Conservation (phyloP, 2,329 filamentous ascomycete species). For the Colletotrichum falcatum region DNA sequence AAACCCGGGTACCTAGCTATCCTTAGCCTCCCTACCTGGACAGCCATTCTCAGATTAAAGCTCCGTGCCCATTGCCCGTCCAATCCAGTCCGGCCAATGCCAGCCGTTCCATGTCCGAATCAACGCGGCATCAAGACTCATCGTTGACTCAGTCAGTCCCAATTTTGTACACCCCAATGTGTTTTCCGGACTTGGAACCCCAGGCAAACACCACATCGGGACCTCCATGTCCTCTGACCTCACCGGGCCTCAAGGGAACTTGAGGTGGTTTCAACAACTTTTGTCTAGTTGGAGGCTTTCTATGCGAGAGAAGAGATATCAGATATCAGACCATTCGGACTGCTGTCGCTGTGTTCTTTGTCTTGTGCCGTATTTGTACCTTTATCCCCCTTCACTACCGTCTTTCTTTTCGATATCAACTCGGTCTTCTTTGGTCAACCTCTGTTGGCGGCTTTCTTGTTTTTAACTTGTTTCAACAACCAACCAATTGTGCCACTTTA, state of each 20-base stretch:
- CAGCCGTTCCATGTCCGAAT: background rate
- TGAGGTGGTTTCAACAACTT: conserved; percentile 20
- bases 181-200: background rate
- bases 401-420: background rate
- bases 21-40: background rate
- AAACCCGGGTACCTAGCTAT: background rate
- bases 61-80: conserved; percentile 4
- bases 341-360: conserved; percentile 10
- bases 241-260: conserved; percentile 8
- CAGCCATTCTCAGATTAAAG: conserved; percentile 1
- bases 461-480: background rate
- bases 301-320: conserved; percentile 18
- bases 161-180: background rate
- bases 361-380: conserved; percentile 24
- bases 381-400: background rate
- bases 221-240: conserved; percentile 15
- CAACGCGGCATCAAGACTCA: conserved; percentile 23
- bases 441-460: conserved; percentile 3
- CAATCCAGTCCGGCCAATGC: background rate
- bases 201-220: background rate
- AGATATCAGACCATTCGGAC: conserved; percentile 18
- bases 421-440: background rate
- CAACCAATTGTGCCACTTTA: background rate
- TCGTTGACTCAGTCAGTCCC: conserved; percentile 25
- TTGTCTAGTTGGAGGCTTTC: background rate